A percentile compares a stretch with the other conserved stretches of the same genome.
Evolutionary conservation across 2,329 filamentous ascomycete genomes (phyloP).

Genomic region (Onygenales sp.): DNA sequence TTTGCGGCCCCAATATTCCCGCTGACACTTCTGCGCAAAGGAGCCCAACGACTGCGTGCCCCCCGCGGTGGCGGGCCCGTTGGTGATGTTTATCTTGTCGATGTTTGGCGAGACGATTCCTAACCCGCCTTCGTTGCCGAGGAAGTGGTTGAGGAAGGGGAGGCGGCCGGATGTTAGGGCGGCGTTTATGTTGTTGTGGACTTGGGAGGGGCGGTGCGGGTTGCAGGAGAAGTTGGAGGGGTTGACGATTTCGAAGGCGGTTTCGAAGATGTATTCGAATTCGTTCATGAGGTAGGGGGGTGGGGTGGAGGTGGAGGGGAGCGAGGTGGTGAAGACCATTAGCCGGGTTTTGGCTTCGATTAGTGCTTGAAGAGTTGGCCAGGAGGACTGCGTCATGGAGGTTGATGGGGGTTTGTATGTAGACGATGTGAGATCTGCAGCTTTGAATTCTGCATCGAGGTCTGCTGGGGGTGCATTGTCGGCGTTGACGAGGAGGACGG

Average conservation of each 20-base stretch:
- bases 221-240: conserved; percentile 62
- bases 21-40: conserved; percentile 39
- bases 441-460: conserved; percentile 46
- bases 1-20: conserved; percentile 46
- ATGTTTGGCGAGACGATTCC: conserved; percentile 54
- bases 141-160: conserved; percentile 73
- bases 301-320: conserved; percentile 22
- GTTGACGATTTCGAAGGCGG: conserved; percentile 54
- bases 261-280: conserved; percentile 56
- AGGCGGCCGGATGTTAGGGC: conserved; percentile 53
- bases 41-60: not conserved
- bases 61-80: conserved; percentile 41
- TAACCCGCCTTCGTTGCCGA: conserved; percentile 47
- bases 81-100: conserved; percentile 54
- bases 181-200: conserved; percentile 35
- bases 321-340: conserved; percentile 57
- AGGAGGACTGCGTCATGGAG: conserved; percentile 38
- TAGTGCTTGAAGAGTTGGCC: conserved; percentile 64
- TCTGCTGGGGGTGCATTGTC: conserved; percentile 48
- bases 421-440: conserved; percentile 51
- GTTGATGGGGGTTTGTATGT: conserved; percentile 48
- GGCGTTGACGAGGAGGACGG: conserved; percentile 62
- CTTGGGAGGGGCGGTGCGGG: conserved; percentile 52
- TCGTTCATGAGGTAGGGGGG: conserved; percentile 37
- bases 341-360: conserved; percentile 57